phyloP scores from a whole-genome alignment of 1,139 yeast genomes.

The Meyerozyma carpophila region DNA sequence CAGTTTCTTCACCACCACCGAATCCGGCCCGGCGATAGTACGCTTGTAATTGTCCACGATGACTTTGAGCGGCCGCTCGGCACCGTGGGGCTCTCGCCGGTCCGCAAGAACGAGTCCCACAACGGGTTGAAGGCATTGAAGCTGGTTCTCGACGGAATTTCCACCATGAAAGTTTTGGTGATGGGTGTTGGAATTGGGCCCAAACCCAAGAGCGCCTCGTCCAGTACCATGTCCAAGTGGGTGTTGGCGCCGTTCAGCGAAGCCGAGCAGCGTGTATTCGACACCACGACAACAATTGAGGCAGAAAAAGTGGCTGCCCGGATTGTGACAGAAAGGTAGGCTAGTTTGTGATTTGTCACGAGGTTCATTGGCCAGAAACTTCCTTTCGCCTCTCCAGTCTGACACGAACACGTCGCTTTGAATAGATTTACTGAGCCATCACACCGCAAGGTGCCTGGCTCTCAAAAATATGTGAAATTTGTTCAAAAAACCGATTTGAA shows the following conservation, averaged over 20 bases:
- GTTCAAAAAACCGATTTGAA: too few relatives aligned
- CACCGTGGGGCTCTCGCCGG: conserved; percentile 20
- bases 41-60: conserved; percentile 29
- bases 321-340: not conserved
- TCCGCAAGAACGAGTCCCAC: conserved; percentile 36
- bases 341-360: too few relatives aligned
- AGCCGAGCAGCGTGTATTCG: not conserved
- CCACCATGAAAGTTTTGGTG: conserved; percentile 16
- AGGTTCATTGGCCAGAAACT: too few relatives aligned
- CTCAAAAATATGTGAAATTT: too few relatives aligned
- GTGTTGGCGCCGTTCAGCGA: conserved; percentile 26
- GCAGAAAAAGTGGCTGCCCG: not conserved
- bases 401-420: too few relatives aligned
- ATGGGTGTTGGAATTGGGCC: conserved; percentile 44
- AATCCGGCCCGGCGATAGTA: conserved; percentile 11
- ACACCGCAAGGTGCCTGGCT: too few relatives aligned
- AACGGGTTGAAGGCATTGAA: conserved; percentile 33
- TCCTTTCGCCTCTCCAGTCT: too few relatives aligned
- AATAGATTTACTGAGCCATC: too few relatives aligned
- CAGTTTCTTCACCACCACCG: conserved; percentile 18
- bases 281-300: not conserved
- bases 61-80: conserved; percentile 35
- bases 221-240: conserved; percentile 36
- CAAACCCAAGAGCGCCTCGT: conserved; percentile 30
- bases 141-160: conserved; percentile 5